Evolutionary conservation across 257 asterid species (phyloP).

Genomic region (Ilex aquifolium): DNA sequence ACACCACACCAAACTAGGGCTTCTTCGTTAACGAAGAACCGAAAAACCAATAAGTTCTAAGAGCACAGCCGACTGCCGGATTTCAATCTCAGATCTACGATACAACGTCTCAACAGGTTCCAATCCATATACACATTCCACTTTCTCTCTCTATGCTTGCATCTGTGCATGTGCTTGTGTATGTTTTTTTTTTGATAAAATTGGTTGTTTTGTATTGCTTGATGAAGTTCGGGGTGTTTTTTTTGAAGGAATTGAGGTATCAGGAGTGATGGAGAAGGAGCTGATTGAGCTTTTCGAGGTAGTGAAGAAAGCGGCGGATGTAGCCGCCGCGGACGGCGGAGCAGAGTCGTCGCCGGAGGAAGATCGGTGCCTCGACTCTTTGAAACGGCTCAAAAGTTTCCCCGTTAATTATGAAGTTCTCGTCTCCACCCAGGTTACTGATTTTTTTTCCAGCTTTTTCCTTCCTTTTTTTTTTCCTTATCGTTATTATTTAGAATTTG

Average conservation of each 20-base stretch:
- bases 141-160: no score
- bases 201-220: neutral
- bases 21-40: no score
- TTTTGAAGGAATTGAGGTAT: conserved; percentile 7
- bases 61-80: no score
- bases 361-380: conserved; percentile 51
- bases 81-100: no score
- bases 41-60: no score
- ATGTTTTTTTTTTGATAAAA: neutral
- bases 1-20: no score
- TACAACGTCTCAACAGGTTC: no score
- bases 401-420: conserved; percentile 83
- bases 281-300: conserved; percentile 64
- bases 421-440: conserved; percentile 71
- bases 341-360: conserved; percentile 54
- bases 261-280: conserved; percentile 69
- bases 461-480: no score
- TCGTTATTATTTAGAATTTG: no score
- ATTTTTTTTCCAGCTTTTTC: no score
- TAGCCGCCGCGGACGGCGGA: conserved; percentile 19
- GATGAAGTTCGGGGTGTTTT: conserved; percentile 7
- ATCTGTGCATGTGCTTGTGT: no score
- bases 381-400: conserved; percentile 60
- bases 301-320: conserved; percentile 79
- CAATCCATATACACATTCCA: no score